These are phyloP conservation scores for Logfia minima DNA, from an alignment of 129 eudicot species.

Conservation along the genomic window DNA sequence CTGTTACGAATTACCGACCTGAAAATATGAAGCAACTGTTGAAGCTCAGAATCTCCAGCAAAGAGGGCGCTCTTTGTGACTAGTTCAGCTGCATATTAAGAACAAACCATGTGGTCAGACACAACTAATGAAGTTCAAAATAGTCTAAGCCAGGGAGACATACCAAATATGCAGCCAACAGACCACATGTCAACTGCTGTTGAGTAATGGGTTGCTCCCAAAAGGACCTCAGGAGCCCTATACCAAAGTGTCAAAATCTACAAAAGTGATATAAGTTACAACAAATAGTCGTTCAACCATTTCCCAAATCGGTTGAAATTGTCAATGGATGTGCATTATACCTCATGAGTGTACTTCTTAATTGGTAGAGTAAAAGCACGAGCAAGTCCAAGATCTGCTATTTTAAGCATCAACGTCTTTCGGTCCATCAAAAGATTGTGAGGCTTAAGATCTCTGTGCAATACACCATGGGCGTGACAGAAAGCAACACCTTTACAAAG, in stretches of 20 bases:
- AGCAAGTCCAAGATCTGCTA: constrained; percentile 90
- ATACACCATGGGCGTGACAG: constrained; percentile 82
- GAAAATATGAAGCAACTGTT: constrained; percentile 92
- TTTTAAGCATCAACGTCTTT: constrained; percentile 66
- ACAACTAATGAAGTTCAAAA: neutral
- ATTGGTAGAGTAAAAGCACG: constrained; percentile 77
- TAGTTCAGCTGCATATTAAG: constrained; percentile 64
- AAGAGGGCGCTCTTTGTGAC: constrained; percentile 71
- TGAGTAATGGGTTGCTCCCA: constrained; percentile 90
- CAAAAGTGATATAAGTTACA: neutral
- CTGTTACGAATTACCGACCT: constrained; percentile 44
- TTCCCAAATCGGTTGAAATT: neutral
- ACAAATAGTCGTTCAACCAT: neutral
- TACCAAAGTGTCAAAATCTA: constrained; percentile 96
- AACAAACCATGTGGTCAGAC: constrained; percentile 1
- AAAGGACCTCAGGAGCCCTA: constrained; percentile 94
- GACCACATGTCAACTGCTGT: constrained; percentile 98
- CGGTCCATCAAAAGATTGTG: constrained; percentile 94
- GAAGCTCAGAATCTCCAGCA: constrained; percentile 91
- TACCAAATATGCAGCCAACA: constrained; percentile 98
- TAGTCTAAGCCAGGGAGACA: neutral
- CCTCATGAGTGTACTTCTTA: constrained; percentile 87
- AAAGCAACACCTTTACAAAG: constrained; percentile 88
- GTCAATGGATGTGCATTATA: constrained; percentile 12
- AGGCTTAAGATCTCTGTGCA: constrained; percentile 89